phyloP scores from a whole-genome alignment of 2,329 filamentous ascomycete species.

The Apiospora arundinis region DNA sequence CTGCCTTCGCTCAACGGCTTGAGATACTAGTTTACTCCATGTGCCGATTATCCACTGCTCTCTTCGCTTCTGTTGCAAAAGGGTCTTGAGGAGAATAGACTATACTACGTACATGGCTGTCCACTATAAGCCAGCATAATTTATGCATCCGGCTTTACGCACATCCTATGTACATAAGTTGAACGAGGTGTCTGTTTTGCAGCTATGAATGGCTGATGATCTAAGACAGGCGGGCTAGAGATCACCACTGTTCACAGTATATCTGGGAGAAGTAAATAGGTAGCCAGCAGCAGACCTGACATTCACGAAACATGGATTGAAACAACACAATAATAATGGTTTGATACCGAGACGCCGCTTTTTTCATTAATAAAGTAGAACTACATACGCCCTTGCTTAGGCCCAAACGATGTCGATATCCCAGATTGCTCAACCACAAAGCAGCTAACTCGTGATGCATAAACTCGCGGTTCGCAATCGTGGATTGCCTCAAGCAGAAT shows the following conservation, averaged over 20 bases:
- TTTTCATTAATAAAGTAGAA: slow-evolving; percentile 1
- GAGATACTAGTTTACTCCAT: neutral
- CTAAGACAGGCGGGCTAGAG: no score
- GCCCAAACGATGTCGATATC: neutral
- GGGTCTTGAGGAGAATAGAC: neutral
- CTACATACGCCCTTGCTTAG: slow-evolving; percentile 4
- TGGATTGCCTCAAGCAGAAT: neutral
- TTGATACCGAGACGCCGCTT: neutral
- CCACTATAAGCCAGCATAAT: neutral
- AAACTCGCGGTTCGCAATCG: neutral
- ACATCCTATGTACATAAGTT: neutral
- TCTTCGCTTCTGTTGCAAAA: neutral
- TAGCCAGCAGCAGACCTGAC: neutral
- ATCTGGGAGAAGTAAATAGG: neutral
- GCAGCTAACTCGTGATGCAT: neutral
- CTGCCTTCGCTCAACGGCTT: neutral
- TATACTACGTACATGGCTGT: neutral
- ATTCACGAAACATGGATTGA: neutral
- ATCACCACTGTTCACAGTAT: no score
- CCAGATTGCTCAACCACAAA: neutral
- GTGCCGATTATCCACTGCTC: neutral
- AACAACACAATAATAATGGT: no score
- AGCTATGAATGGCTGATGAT: neutral
- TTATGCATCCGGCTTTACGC: neutral
- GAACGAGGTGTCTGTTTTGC: neutral